phyloP scores from a whole-genome alignment of 352 stramenopile species.

The Globisporangium takayamanum region DNA sequence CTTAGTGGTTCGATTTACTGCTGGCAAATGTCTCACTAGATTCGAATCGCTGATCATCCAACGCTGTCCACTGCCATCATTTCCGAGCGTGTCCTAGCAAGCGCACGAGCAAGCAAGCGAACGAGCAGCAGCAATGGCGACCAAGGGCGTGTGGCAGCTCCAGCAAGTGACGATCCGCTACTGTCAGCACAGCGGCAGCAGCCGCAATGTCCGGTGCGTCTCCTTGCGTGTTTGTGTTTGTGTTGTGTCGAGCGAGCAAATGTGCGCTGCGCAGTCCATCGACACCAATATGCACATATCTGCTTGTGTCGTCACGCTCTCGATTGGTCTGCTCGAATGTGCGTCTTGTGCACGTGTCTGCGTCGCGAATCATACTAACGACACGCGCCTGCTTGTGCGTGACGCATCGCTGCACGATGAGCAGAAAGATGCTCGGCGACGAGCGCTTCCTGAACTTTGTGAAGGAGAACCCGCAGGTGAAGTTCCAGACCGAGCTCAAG shows the following conservation, averaged over 20 bases:
- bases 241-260: background rate
- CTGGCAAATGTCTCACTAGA: background rate
- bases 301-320: background rate
- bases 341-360: background rate
- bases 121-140: slow-evolving; percentile 37
- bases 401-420: background rate
- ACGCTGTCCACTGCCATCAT: background rate
- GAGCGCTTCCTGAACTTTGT: slow-evolving; percentile 79
- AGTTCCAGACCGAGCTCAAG: slow-evolving; percentile 83
- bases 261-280: background rate
- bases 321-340: background rate
- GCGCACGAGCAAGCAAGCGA: slow-evolving; percentile 5
- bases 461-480: slow-evolving; percentile 83
- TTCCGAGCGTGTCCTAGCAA: slow-evolving; percentile 1
- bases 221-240: background rate
- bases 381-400: background rate
- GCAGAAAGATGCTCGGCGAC: slow-evolving; percentile 62
- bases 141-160: slow-evolving; percentile 70
- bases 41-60: background rate
- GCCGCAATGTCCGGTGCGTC: slow-evolving; percentile 57
- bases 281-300: background rate
- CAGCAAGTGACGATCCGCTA: slow-evolving; percentile 79
- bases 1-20: too few relatives aligned
- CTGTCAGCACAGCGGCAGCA: slow-evolving; percentile 75
- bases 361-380: background rate